phyloP scores from a whole-genome alignment of 805 yeast species.

The Zygotorulaspora sp. region DNA sequence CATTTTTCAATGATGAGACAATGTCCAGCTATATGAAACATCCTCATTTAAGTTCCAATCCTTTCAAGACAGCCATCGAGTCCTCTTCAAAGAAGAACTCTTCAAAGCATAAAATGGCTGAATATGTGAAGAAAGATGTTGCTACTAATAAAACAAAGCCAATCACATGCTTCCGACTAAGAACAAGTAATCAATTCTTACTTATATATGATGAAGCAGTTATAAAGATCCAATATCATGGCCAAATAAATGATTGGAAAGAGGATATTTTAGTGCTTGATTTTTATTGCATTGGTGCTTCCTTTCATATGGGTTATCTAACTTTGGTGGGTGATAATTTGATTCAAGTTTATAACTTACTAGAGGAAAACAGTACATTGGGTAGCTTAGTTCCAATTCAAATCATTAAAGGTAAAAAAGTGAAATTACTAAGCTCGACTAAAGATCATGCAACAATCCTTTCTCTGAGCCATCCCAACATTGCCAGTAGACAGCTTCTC shows the following conservation, averaged over 20 bases:
- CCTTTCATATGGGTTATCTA: constrained; percentile 45
- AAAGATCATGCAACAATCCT: constrained; percentile 39
- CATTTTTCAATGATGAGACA: constrained; percentile 47
- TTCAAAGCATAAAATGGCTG: constrained; percentile 32
- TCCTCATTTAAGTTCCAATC: constrained; percentile 19
- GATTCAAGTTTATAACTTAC: constrained; percentile 60
- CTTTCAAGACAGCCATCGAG: constrained; percentile 23
- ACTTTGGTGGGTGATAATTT: constrained; percentile 59
- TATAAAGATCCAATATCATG: constrained; percentile 56
- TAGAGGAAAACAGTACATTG: constrained; percentile 24
- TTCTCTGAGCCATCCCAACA: constrained; percentile 60
- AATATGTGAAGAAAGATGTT: constrained; percentile 39
- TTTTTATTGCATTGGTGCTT: constrained; percentile 39
- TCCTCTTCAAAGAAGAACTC: constrained; percentile 24
- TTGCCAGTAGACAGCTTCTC: constrained; percentile 58
- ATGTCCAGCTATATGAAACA: constrained; percentile 16
- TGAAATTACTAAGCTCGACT: constrained; percentile 41
- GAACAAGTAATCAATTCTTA: constrained; percentile 49
- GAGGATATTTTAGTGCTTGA: constrained; percentile 40
- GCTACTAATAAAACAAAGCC: constrained; percentile 41
- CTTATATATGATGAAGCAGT: constrained; percentile 70
- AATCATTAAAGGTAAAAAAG: constrained; percentile 67
- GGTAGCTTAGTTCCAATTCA: constrained; percentile 49
- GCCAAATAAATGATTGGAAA: constrained; percentile 44
- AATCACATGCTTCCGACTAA: constrained; percentile 59